Base-by-base conservation (phyloP, 2,329 filamentous ascomycete genomes). In the Bipolaris oryzae region DNA sequence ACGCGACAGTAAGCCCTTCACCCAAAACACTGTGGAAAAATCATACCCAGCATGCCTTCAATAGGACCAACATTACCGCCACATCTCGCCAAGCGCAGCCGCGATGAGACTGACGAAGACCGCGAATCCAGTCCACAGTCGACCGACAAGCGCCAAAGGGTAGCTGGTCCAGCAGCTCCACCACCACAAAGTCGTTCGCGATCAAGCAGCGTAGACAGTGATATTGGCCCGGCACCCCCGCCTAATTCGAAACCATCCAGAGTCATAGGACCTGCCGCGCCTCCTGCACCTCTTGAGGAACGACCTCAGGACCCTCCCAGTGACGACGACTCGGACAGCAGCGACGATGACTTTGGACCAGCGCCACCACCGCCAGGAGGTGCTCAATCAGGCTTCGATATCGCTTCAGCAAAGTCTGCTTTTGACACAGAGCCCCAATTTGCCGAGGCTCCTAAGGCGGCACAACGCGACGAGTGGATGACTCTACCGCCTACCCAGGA, bases 391-490 rank as follows among this genome's bases (percentile, higher is more conserved):
- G 48, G 50, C n/a, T 55, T 71, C 60, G 47, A 58, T 15, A 35
- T 62, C 6, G 49, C 50, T 5, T 28, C 62, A 15, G 45, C 49
- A 0, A 57, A 44, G 46, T 74, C 76, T 48, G 68, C 67, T 15
- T 74, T 77, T 50, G 73, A 75, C 46, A 68, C 63, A 15, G 67
- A 74, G 23, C 64, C 72, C 1, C 62, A 72, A 3, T 74, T 71
- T 42, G 53, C 56, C 2, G 68, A 74, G 25, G 64, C 68, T 7
- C 57, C 68, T 9, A 73, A 75, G 58, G 82, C 84, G 46, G 81
- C 83, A 5, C 84, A 89, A 72, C 88, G 94, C 67, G 93, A 96
- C 79, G 88, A 91, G 37, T 83, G 81, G 81, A 83, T 83, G 81
- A 81, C 76, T 44, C 73, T 82, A 66, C 79, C 81, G 6, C 81